Evolutionary conservation across 2,329 filamentous ascomycete species (phyloP).

Genomic region (Colletotrichum sansevieriae): DNA sequence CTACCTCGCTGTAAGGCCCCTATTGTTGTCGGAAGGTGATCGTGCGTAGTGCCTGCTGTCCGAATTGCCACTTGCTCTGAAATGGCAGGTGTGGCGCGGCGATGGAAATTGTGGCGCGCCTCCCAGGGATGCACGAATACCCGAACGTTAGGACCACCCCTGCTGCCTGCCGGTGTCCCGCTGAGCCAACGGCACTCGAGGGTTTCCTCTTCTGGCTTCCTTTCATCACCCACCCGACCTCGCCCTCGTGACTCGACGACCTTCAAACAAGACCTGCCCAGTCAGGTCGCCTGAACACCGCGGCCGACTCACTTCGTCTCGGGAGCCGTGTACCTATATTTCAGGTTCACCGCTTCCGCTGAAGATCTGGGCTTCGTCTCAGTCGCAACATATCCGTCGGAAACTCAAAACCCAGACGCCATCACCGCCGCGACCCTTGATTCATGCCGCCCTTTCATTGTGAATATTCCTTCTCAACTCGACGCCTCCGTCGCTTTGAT

Average conservation of each 20-base stretch:
- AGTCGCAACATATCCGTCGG: not conserved
- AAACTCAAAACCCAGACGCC: conserved; percentile 31
- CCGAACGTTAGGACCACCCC: conserved; percentile 18
- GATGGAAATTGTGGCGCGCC: conserved; percentile 30
- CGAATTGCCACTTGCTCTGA: not conserved
- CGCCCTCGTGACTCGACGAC: conserved; percentile 36
- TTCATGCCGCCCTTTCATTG: conserved; percentile 20
- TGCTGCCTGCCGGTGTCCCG: conserved; percentile 36
- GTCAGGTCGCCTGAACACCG: conserved; percentile 18
- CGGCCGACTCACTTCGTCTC: conserved; percentile 16
- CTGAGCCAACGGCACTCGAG: conserved; percentile 29
- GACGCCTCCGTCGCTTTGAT: conserved; percentile 6
- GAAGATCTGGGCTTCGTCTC: not conserved
- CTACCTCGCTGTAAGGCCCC: not conserved
- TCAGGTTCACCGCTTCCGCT: conserved; percentile 22
- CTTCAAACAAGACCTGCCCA: conserved; percentile 23
- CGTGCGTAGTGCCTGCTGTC: not conserved
- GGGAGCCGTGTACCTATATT: conserved; percentile 14
- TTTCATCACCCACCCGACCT: conserved; percentile 37
- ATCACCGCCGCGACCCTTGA: conserved; percentile 20
- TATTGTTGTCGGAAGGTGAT: not conserved
- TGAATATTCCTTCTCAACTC: conserved; percentile 7
- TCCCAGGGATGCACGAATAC: not conserved
- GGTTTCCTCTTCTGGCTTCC: conserved; percentile 32
- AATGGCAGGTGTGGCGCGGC: conserved; percentile 23